Base-by-base conservation (phyloP, 768 basidiomycete genomes). In the Tricholoma furcatifolium region DNA sequence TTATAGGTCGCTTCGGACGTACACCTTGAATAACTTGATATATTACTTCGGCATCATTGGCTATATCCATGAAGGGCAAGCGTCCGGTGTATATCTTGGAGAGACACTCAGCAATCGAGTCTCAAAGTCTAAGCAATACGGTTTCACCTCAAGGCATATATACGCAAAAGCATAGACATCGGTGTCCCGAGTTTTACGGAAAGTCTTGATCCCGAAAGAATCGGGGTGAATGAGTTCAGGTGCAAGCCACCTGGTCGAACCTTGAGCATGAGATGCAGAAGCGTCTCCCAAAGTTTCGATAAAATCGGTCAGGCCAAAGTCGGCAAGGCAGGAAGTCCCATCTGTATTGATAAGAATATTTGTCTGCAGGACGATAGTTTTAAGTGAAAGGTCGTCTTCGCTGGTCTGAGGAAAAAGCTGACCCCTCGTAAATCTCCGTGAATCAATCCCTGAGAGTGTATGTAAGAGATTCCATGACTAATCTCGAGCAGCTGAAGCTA, bases 271-370 rank as follows among this genome's bases (percentile, higher is more conserved):
- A 31, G 57, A 59, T 7, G 42, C 38, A 35, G 57, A 59, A 2
- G 18, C 21, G 2, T 48, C 43, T 18, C 47, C 57, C 10, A 59
- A 20, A 6, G 57, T 43, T 43, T 59, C 57, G 7, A 59, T 51
- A 40, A 60, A 60, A 31, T 56, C 55, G 17, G 59, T 56, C 15
- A 60, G 38, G 20, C 59, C 59, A 44, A 60, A 60, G 38, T 56
- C 59, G n/a, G 55, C 55, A 23, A 60, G 38, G 43, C 59, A 57
- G 32, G 59, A 48, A 17, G 42, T 51, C 9, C 59, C 59, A 38
- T 60, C 49, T 6, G 49, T n/a, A 36, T 54, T 51, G 44, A 60
- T 49, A 17, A 60, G 50, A 4, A 60, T 57, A 41, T 60, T 56
- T 18, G 53, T 59, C 57, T 59, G 39, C 10, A 18, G 4, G 8